These are phyloP conservation scores for Rachicladosporium sp. DNA, from an alignment of 2,329 filamentous ascomycete species.

Conservation along the genomic window DNA sequence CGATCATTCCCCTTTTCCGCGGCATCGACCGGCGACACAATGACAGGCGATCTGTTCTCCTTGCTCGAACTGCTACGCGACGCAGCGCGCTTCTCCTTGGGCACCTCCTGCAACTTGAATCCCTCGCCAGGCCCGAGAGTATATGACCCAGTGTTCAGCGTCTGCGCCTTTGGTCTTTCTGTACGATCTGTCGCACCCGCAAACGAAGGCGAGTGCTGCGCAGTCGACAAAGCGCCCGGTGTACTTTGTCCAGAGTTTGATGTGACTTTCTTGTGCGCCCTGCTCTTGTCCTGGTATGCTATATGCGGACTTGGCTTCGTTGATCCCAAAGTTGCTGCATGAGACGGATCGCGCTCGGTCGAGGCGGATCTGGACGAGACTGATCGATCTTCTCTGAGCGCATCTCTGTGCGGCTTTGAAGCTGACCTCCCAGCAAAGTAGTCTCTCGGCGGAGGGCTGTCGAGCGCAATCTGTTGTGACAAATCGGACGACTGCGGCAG, in stretches of 20 bases:
- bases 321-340: conserved; percentile 17
- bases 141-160: conserved; percentile 16
- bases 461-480: conserved; percentile 6
- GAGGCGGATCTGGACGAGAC: conserved; percentile 33
- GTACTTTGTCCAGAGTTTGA: conserved; percentile 8
- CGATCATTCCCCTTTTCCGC: conserved; percentile 17
- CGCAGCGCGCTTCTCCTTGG: conserved; percentile 46
- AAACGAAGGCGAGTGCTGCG: conserved; percentile 13
- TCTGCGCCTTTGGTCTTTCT: conserved; percentile 16
- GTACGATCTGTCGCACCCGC: conserved; percentile 28
- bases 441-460: conserved; percentile 24
- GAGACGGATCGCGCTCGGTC: conserved; percentile 27
- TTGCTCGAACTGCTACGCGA: conserved; percentile 35
- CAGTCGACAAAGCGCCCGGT: conserved; percentile 1
- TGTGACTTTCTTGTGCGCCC: conserved; percentile 34
- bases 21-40: conserved; percentile 25
- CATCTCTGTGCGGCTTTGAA: conserved; percentile 26
- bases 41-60: conserved; percentile 28
- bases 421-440: conserved; percentile 30
- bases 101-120: conserved; percentile 72
- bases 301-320: conserved; percentile 64
- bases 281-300: conserved; percentile 74
- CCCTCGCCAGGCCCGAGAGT: conserved; percentile 22
- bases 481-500: conserved; percentile 13
- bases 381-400: conserved; percentile 26